Conservation (phyloP, 31 red algal genomes). For the Bonnemaisonia californica region DNA sequence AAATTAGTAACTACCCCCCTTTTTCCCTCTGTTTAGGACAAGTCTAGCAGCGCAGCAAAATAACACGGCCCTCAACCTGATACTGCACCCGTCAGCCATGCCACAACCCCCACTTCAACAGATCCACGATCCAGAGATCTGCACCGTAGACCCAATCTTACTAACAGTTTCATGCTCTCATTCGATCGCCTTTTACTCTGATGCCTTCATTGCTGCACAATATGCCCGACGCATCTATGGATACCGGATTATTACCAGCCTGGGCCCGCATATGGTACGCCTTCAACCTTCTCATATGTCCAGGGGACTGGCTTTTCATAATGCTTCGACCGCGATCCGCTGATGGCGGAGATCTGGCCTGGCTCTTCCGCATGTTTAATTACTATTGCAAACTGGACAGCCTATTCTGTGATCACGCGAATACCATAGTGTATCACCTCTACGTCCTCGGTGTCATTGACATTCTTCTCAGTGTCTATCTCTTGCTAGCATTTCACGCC, state of each 20-base stretch:
- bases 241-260: background rate
- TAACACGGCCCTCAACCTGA: too few relatives aligned
- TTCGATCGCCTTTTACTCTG: too few relatives aligned
- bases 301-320: background rate
- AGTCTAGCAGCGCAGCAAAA: too few relatives aligned
- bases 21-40: too few relatives aligned
- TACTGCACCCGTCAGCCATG: too few relatives aligned
- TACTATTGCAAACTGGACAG: background rate
- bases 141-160: too few relatives aligned
- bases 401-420: background rate
- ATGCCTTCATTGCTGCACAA: background rate
- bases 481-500: background rate
- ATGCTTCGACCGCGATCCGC: background rate
- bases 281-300: background rate
- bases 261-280: conserved; percentile 3
- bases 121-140: too few relatives aligned
- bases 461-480: background rate
- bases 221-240: background rate
- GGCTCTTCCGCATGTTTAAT: background rate
- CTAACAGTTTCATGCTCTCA: too few relatives aligned
- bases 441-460: conserved; percentile 2
- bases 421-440: background rate
- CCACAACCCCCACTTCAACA: too few relatives aligned
- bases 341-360: background rate
- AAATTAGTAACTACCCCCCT: too few relatives aligned